Base-by-base conservation (phyloP, 176 grass and related monocot genomes). In the maize (Zea mays) region DNA sequence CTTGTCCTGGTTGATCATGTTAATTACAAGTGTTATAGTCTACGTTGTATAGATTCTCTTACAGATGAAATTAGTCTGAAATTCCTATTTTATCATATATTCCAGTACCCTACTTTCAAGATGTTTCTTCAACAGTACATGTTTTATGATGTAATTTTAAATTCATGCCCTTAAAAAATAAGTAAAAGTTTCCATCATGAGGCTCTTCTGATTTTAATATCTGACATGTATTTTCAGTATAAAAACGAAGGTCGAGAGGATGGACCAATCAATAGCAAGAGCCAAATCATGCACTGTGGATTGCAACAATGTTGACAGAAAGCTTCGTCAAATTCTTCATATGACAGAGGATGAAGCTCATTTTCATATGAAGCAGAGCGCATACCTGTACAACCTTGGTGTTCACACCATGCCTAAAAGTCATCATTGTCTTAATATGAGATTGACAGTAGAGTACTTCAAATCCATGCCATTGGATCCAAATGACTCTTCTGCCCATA, bases 351-450 rank as follows among this genome's bases (percentile, higher is more conserved):
- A 92, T 83, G 96, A 99, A 90, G 84, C 90, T 74, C 88, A 91
- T 81, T 99, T 99, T 87, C 96, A 99, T 83, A 92, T 90, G 88
- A 92, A 90, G 80, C 96, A 99, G 78, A 99, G 92, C 83, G 96
- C 92, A 73, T 99, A 93, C 73, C 79, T 99, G 11, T 99, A 96
- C 83, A 83, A 91, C 33, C 96, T 99, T 71, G 90, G 92, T 87
- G 96, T 99, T 85, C 90, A 96, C 80, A 99, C 96, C 20, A 96
- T 99, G 92, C 90, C 96, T 47, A 99, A 99, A 87, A 96, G 90
- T 82, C 81, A 93, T 66, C 96, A 99, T 84, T 99, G 96, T 67
- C 89, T 99, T 83, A 92, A 81, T 65, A 99, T 99, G 96, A 93
- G 96, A 75, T 81, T 99, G 87, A 99, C 96, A 74, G 90, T 96